These are phyloP conservation scores for Hebeloma cylindrosporum DNA, from an alignment of 768 basidiomycete species.

Conservation along the genomic window DNA sequence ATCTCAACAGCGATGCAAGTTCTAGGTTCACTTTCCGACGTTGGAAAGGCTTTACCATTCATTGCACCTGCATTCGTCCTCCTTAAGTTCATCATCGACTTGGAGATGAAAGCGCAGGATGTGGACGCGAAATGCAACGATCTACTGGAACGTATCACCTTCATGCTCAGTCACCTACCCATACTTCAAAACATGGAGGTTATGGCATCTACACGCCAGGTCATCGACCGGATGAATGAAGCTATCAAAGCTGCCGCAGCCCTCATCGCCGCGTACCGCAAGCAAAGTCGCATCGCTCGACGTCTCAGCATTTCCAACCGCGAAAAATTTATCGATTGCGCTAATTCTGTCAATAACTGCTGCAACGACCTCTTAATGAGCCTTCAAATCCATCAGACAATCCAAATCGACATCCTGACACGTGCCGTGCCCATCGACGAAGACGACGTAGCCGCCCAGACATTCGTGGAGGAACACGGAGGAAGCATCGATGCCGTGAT, in stretches of 20 bases:
- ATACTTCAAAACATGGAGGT: slow-evolving; percentile 33
- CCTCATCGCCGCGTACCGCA: slow-evolving; percentile 39
- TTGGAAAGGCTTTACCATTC: slow-evolving; percentile 37
- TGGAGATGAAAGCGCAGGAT: slow-evolving; percentile 37
- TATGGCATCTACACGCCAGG: slow-evolving; percentile 33
- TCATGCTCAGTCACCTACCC: slow-evolving; percentile 42
- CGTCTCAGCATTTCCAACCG: slow-evolving; percentile 38
- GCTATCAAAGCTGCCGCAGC: slow-evolving; percentile 37
- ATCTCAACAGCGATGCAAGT: slow-evolving; percentile 32
- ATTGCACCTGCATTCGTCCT: slow-evolving; percentile 39
- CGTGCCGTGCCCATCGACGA: slow-evolving; percentile 38
- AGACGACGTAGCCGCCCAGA: slow-evolving; percentile 35
- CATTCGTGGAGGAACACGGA: slow-evolving; percentile 36
- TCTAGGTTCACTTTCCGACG: slow-evolving; percentile 31
- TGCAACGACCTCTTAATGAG: slow-evolving; percentile 40
- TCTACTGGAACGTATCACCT: slow-evolving; percentile 41
- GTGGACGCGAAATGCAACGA: slow-evolving; percentile 41
- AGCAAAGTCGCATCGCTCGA: slow-evolving; percentile 35
- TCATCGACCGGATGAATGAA: slow-evolving; percentile 40
- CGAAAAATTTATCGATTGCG: slow-evolving; percentile 36
- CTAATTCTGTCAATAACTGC: slow-evolving; percentile 32
- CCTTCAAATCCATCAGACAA: slow-evolving; percentile 41
- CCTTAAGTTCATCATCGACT: slow-evolving; percentile 40
- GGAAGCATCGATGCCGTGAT: slow-evolving; percentile 35
- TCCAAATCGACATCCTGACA: slow-evolving; percentile 36